phyloP scores from a whole-genome alignment of 192 early-diverging fungal species.

The Backusella australiensis region DNA sequence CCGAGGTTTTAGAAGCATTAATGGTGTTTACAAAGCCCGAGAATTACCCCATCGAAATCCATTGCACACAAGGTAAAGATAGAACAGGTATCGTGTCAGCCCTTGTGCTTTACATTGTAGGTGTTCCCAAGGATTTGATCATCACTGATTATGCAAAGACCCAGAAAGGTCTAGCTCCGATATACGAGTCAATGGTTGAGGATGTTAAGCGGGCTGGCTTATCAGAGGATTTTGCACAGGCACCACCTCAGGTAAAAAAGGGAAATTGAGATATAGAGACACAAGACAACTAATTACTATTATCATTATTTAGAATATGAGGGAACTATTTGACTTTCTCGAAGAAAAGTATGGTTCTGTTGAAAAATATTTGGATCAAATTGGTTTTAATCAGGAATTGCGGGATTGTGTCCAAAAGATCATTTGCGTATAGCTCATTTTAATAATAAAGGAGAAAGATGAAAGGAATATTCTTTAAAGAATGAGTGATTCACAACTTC shows the following conservation, averaged over 20 bases:
- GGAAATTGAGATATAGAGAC: background rate
- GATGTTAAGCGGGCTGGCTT: slow-evolving; percentile 56
- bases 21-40: slow-evolving; percentile 50
- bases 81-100: slow-evolving; percentile 63
- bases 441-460: background rate
- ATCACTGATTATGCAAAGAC: slow-evolving; percentile 57
- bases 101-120: slow-evolving; percentile 49
- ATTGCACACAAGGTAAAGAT: slow-evolving; percentile 71
- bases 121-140: slow-evolving; percentile 54
- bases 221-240: slow-evolving; percentile 49
- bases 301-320: slow-evolving; percentile 21
- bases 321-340: slow-evolving; percentile 18
- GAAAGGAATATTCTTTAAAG: background rate
- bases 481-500: background rate
- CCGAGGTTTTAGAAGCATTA: slow-evolving; percentile 44
- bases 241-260: slow-evolving; percentile 45
- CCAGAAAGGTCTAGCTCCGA: slow-evolving; percentile 42
- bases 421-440: slow-evolving; percentile 12
- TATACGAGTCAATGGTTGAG: slow-evolving; percentile 45
- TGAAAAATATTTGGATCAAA: slow-evolving; percentile 12
- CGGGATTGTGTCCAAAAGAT: slow-evolving; percentile 26
- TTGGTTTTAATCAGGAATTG: slow-evolving; percentile 20
- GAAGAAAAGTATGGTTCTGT: slow-evolving; percentile 22
- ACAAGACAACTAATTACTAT: background rate
- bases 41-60: slow-evolving; percentile 60